Base-by-base conservation (phyloP, 192 early-diverging fungal species). In the Rhizophagus sp. region DNA sequence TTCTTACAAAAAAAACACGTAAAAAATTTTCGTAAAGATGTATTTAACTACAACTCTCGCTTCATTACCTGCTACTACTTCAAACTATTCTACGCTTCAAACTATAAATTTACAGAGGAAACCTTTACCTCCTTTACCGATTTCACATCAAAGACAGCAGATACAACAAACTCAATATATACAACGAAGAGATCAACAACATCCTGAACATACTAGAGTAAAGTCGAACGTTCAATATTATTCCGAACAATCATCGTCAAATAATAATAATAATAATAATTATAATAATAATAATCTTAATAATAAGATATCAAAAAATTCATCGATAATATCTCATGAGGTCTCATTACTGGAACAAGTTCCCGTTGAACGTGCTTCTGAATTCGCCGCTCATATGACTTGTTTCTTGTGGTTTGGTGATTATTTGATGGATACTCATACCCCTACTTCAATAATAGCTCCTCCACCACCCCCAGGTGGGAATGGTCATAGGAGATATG, bases 341-440 rank as follows among this genome's bases (percentile, higher is more conserved):
- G 24, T 19, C 1, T 57, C 73, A 5, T 62, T 52, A 3, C 12
- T 78, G 7, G 76, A 78, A 44, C 64, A 78, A 57, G 30, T 68
- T 10, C 39, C 47, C n/a, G 10, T 49, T n/a, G 78, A 79, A 71
- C 65, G 67, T 30, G 50, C 30, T 10, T 71, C 90, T 22, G 87
- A 89, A 27, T 91, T 91, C 78, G 88, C 86, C 3, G 84, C 90
- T 52, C 85, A 88, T 33, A 89, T 91, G 88, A 85, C 89, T 22
- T 88, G 84, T 76, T 85, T 85, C 33, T 72, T 91, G 47, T 79
- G 78, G 78, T 79, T 79, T 62, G 49, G 75, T 27, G 75, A 77
- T 47, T 62, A 62, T 39, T 47, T 49, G 22, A 70, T 62, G 12
- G 78, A 79, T 71, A 1, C n/a, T 1, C 50, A 63, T 19, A 49